Conservation (phyloP, 305 asterid species). For the Andrographis paniculata region DNA sequence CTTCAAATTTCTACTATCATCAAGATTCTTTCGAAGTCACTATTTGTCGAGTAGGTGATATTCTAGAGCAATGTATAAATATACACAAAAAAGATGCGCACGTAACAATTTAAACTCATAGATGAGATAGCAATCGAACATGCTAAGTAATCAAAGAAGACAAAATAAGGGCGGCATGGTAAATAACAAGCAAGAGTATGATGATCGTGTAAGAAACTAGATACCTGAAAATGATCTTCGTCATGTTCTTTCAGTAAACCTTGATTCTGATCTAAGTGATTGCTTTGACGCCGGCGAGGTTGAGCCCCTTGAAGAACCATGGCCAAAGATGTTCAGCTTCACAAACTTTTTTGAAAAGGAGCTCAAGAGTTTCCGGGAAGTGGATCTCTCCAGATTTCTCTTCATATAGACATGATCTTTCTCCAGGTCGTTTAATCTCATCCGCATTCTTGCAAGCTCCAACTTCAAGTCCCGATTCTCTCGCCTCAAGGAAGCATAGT, state of each 20-base stretch:
- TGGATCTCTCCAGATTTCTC: constrained; percentile 70
- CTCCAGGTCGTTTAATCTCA: constrained; percentile 89
- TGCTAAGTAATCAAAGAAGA: no score
- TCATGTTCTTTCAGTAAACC: constrained; percentile 53
- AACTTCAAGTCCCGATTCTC: constrained; percentile 92
- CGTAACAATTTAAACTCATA: no score
- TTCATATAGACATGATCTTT: constrained; percentile 91
- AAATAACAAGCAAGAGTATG: no score
- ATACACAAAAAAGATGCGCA: no score
- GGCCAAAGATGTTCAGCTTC: constrained; percentile 60
- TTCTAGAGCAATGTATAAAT: no score
- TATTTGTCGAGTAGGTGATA: no score
- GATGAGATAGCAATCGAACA: no score
- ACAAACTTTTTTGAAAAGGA: constrained; percentile 67
- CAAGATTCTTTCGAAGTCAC: no score
- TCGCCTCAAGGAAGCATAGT: constrained; percentile 83
- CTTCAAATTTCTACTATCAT: no score
- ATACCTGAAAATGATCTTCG: constrained; percentile 16
- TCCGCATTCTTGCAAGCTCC: constrained; percentile 77
- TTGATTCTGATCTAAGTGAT: constrained; percentile 66
- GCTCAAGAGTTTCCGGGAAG: constrained; percentile 61
- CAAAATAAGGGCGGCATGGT: not conserved
- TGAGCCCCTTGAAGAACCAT: constrained; percentile 52
- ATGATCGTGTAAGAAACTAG: constrained; percentile 10
- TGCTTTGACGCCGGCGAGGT: constrained; percentile 76